Conservation (phyloP, 345 rosid genomes). For the Dipteronia dyeriana region DNA sequence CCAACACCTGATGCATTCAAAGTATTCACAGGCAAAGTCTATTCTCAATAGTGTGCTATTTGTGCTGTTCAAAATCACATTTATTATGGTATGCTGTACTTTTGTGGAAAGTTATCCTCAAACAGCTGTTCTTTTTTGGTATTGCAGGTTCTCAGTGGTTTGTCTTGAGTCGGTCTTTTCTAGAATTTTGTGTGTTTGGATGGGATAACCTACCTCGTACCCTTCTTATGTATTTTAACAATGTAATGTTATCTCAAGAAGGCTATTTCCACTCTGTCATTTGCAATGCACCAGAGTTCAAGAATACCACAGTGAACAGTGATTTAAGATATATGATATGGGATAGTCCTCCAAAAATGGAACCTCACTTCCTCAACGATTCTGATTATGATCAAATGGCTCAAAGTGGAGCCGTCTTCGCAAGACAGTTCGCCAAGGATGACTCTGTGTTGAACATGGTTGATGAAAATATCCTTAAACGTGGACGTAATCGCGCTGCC, state of each 20-base stretch:
- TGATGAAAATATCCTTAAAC: conserved; percentile 73
- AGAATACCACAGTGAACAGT: conserved; percentile 77
- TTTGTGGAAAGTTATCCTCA: conserved; percentile 19
- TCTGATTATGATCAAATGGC: conserved; percentile 71
- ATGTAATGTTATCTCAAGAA: conserved; percentile 81
- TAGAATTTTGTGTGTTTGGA: conserved; percentile 88
- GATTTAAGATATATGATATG: conserved; percentile 90
- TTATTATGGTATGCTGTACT: conserved; percentile 11
- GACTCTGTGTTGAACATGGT: conserved; percentile 75
- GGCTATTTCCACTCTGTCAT: conserved; percentile 89
- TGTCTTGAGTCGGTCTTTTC: conserved; percentile 75
- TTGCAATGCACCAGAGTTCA: conserved; percentile 87
- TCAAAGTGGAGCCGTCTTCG: conserved; percentile 90
- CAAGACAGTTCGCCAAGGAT: conserved; percentile 68
- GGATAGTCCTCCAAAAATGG: conserved; percentile 99
- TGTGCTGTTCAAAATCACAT: background rate
- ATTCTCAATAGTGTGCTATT: conserved; percentile 6
- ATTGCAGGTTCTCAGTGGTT: conserved; percentile 91
- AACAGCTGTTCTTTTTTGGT: conserved; percentile 18
- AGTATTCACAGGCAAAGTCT: conserved; percentile 79
- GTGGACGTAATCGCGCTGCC: conserved; percentile 52
- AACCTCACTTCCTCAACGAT: conserved; percentile 68
- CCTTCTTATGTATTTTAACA: conserved; percentile 94
- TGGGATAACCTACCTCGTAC: conserved; percentile 95
- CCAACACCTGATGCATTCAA: conserved; percentile 80